Evolutionary conservation across 1,284 basidiomycete genomes (phyloP).

Genomic region (Afroboletus lepidellus): DNA sequence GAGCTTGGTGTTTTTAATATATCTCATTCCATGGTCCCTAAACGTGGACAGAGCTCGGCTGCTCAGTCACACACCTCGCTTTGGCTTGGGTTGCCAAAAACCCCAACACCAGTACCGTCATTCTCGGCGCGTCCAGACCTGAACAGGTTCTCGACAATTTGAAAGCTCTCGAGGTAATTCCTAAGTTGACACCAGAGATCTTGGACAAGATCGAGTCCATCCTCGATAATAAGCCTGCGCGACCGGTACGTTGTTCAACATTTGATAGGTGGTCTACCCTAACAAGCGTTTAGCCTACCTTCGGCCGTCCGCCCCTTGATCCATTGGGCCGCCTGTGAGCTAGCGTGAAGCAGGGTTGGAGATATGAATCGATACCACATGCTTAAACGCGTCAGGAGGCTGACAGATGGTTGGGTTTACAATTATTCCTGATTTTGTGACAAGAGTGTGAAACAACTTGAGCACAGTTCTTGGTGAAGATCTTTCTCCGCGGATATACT

Average conservation of each 20-base stretch:
- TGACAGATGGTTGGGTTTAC: neutral
- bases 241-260: slow-evolving; percentile 23
- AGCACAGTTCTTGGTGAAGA: neutral
- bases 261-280: neutral
- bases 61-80: slow-evolving; percentile 60
- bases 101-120: slow-evolving; percentile 61
- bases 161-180: slow-evolving; percentile 57
- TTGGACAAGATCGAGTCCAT: slow-evolving; percentile 54
- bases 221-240: slow-evolving; percentile 40
- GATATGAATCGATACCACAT: neutral
- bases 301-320: slow-evolving; percentile 32
- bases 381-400: neutral
- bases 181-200: slow-evolving; percentile 54
- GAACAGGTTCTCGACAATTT: slow-evolving; percentile 58
- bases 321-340: slow-evolving; percentile 21
- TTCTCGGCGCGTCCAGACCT: slow-evolving; percentile 58
- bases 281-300: slow-evolving; percentile 22
- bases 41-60: slow-evolving; percentile 42
- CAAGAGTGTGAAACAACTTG: neutral
- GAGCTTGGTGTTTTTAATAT: neutral
- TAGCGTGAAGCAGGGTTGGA: neutral
- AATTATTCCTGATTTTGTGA: neutral
- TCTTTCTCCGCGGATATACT: neutral
- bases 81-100: slow-evolving; percentile 77
- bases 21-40: neutral